phyloP scores from a whole-genome alignment of 139 green algal genomes.

The Axilococcus clingmanii region DNA sequence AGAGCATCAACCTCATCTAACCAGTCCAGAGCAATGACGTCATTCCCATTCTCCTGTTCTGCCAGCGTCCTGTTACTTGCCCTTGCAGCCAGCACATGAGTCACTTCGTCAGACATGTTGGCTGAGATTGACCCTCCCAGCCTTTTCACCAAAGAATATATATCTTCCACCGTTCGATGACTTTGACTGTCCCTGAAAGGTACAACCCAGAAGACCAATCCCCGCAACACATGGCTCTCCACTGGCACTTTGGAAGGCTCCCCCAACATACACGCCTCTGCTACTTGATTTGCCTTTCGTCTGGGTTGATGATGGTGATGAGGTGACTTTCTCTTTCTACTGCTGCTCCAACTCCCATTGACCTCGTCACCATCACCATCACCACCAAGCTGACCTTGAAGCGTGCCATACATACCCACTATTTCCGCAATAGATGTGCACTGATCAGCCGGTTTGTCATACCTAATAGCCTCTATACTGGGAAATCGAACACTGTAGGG shows the following conservation, averaged over 20 bases:
- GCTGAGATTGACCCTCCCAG: not conserved
- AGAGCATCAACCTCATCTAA: not conserved
- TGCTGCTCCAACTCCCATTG: not conserved
- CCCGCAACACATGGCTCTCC: not conserved
- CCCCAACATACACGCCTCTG: not conserved
- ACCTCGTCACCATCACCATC: not conserved
- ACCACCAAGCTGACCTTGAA: no score
- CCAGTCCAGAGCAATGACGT: no score
- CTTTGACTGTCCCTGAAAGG: not conserved
- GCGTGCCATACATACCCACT: slow-evolving; percentile 5
- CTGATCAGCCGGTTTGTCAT: slow-evolving; percentile 32
- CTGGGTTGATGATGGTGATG: not conserved
- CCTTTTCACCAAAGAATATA: not conserved
- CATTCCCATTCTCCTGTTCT: not conserved
- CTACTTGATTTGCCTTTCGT: not conserved
- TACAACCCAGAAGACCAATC: not conserved
- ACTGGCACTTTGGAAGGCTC: not conserved
- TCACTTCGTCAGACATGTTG: not conserved
- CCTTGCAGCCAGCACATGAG: not conserved
- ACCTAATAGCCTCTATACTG: slow-evolving; percentile 26
- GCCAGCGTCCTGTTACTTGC: not conserved
- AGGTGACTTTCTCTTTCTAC: not conserved
- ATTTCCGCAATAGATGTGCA: slow-evolving; percentile 20
- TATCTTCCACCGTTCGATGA: not conserved
- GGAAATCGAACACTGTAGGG: slow-evolving; percentile 60